A percentile compares a stretch with the other conserved stretches of the same genome.
Conservation (phyloP, 768 basidiomycete genomes). For the Krasilnikovozyma curviuscula region DNA sequence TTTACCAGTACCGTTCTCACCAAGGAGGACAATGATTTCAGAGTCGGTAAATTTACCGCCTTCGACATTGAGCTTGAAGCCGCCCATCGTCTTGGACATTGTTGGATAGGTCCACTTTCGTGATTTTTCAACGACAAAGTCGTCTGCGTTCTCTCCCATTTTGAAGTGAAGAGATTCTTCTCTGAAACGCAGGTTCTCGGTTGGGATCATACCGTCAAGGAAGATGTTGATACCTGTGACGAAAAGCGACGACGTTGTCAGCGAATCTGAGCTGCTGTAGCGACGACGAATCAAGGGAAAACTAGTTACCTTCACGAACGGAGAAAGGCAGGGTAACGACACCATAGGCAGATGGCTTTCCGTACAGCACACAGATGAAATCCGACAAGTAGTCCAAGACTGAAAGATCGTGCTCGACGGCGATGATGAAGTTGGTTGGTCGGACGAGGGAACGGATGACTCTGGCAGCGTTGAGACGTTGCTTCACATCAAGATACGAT, state of each 20-base stretch:
- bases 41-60: conserved; percentile 88
- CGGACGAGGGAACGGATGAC: conserved; percentile 74
- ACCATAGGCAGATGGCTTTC: conserved; percentile 91
- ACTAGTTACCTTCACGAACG: conserved; percentile 67
- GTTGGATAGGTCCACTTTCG: conserved; percentile 76
- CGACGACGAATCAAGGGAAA: neutral
- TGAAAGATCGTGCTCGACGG: conserved; percentile 96
- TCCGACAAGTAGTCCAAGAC: conserved; percentile 97
- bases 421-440: conserved; percentile 78
- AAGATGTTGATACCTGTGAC: conserved; percentile 89
- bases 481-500: conserved; percentile 89
- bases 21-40: conserved; percentile 97
- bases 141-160: conserved; percentile 91
- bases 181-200: conserved; percentile 93
- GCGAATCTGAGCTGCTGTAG: neutral
- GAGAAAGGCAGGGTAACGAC: conserved; percentile 98
- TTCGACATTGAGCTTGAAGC: conserved; percentile 87
- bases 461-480: conserved; percentile 82
- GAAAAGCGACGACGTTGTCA: neutral
- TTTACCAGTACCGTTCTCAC: conserved; percentile 98
- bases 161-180: conserved; percentile 91
- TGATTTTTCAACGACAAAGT: conserved; percentile 65
- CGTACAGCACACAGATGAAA: conserved; percentile 93
- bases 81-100: conserved; percentile 92
- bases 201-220: conserved; percentile 94